Evolutionary conservation across 306 rosid species (phyloP).

Genomic region (Arachis hypogaea): DNA sequence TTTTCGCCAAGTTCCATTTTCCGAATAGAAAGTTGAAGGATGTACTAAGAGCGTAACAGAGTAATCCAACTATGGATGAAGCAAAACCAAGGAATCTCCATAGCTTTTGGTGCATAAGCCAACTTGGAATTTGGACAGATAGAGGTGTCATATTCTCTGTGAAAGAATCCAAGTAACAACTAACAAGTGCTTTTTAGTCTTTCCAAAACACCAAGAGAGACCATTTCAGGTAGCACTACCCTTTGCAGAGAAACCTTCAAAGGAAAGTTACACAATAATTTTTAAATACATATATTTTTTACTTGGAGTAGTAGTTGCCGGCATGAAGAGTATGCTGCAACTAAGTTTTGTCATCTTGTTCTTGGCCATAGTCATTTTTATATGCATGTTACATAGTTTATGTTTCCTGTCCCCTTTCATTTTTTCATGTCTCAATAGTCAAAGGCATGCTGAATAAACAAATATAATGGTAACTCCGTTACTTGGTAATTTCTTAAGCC

Average conservation of each 20-base stretch:
- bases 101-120: background rate
- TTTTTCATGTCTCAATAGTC: background rate
- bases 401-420: background rate
- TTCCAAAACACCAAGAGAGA: background rate
- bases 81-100: slow-evolving; percentile 23
- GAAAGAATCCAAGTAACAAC: slow-evolving; percentile 25
- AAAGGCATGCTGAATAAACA: background rate
- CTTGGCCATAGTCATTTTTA: background rate
- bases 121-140: background rate
- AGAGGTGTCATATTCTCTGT: background rate
- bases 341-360: background rate
- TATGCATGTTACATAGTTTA: background rate
- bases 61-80: slow-evolving; percentile 17
- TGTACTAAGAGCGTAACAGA: slow-evolving; percentile 31
- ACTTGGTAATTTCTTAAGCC: background rate
- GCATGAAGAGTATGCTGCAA: background rate
- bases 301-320: background rate
- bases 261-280: background rate
- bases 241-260: background rate
- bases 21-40: slow-evolving; percentile 37
- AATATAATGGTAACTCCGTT: too few species aligned
- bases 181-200: background rate
- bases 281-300: background rate
- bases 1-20: slow-evolving; percentile 22
- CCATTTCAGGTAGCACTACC: background rate